phyloP scores from a whole-genome alignment of 2,329 filamentous ascomycete genomes.

The Trichoderma koningiopsis region DNA sequence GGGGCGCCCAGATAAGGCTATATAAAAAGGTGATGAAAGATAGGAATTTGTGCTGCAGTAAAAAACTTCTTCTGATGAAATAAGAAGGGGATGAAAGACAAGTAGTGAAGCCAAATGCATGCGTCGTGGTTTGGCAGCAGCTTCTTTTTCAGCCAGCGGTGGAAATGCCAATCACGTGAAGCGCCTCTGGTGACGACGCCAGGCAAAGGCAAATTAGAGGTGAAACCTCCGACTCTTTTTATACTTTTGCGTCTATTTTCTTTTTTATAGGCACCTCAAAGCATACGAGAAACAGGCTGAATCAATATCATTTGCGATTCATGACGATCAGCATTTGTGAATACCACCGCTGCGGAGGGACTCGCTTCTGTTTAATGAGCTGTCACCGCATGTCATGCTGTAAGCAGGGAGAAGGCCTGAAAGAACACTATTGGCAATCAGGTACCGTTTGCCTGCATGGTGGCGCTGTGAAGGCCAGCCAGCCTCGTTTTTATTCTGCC shows the following conservation, averaged over 20 bases:
- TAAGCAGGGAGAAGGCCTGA: constrained; percentile 7
- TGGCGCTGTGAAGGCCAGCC: constrained; percentile 2
- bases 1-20: neutral
- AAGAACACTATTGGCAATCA: constrained; percentile 7
- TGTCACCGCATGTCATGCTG: constrained; percentile 10
- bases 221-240: neutral
- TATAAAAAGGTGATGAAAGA: neutral
- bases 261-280: too few relatives aligned
- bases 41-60: neutral
- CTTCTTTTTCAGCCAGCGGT: neutral
- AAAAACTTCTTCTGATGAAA: neutral
- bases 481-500: neutral
- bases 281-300: neutral
- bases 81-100: neutral
- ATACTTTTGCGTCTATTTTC: neutral
- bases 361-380: constrained; percentile 20
- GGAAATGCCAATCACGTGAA: constrained; percentile 3
- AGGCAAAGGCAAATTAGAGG: constrained; percentile 2
- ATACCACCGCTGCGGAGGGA: neutral
- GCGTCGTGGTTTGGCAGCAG: neutral
- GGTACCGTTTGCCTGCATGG: constrained; percentile 9
- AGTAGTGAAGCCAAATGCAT: neutral
- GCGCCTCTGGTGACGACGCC: neutral
- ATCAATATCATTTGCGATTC: neutral
- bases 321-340: neutral